Percentiles rank a stretch among this genome's conserved stretches.
phyloP scores from a whole-genome alignment of 495 filamentous ascomycete species.

The Annulohypoxylon maeteangense region DNA sequence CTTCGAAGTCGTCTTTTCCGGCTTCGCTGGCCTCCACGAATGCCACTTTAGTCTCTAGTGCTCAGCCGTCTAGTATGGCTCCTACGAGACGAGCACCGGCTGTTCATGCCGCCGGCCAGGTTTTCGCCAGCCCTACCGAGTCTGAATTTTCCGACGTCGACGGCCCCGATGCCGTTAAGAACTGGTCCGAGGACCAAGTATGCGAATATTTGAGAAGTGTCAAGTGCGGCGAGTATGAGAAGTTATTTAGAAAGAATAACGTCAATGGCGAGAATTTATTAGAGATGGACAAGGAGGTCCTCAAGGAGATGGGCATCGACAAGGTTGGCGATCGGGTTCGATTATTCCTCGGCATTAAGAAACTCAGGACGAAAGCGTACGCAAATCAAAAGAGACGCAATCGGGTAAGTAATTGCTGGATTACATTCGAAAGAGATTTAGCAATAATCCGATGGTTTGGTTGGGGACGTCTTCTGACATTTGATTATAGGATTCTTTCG shows the following conservation, averaged over 20 bases:
- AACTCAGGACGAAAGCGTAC: constrained; percentile 84
- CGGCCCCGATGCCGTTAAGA: constrained; percentile 64
- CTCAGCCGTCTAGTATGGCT: constrained; percentile 64
- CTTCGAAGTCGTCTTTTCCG: constrained; percentile 82
- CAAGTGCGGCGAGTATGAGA: constrained; percentile 92
- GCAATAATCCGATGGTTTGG: not conserved
- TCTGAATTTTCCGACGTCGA: constrained; percentile 90
- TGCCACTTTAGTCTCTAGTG: constrained; percentile 64
- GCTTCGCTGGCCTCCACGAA: constrained; percentile 67
- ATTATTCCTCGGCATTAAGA: constrained; percentile 91
- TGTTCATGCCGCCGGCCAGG: constrained; percentile 68
- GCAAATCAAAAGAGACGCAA: constrained; percentile 87
- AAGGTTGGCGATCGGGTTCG: constrained; percentile 98
- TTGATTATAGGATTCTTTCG: constrained; percentile 72
- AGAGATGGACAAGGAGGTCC: constrained; percentile 93
- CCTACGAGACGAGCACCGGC: constrained; percentile 64
- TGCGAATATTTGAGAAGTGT: constrained; percentile 90
- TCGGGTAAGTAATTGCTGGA: constrained; percentile 67
- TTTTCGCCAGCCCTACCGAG: constrained; percentile 87
- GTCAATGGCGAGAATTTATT: constrained; percentile 97
- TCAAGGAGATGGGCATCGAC: constrained; percentile 98
- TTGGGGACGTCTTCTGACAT: constrained; percentile 17
- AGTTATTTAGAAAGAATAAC: constrained; percentile 89
- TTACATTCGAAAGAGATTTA: not conserved
- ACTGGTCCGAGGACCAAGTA: constrained; percentile 93